Conservation (phyloP, 176 grass and related monocot genomes). For the Thinopyrum elongatum region DNA sequence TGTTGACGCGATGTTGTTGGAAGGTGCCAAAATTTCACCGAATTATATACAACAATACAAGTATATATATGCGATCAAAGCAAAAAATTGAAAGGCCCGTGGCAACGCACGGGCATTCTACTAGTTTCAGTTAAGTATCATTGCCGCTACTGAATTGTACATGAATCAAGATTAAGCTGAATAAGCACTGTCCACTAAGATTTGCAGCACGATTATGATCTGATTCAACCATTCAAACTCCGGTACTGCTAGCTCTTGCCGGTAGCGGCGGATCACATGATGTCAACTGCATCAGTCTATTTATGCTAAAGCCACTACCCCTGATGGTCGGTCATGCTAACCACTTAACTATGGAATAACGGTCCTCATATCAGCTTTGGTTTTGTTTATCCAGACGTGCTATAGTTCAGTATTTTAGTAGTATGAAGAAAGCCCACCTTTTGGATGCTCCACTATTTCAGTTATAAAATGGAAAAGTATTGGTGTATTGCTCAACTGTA, state of each 20-base stretch:
- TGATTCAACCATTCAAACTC: not conserved
- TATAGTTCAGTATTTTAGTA: not conserved
- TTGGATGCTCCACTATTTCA: not conserved
- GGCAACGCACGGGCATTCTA: no score
- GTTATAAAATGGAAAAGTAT: not conserved
- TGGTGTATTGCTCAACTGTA: not conserved
- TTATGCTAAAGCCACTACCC: not conserved
- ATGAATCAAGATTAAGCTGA: no score
- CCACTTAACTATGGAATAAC: not conserved
- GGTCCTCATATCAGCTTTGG: not conserved
- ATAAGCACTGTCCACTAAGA: not conserved
- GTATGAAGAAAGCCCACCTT: not conserved
- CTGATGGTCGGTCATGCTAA: constrained; percentile 7
- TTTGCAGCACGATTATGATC: not conserved
- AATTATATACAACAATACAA: no score
- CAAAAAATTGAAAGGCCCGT: no score
- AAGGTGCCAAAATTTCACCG: no score
- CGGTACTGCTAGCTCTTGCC: not conserved
- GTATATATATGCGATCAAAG: no score
- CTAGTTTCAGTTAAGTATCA: no score
- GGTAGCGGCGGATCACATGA: not conserved
- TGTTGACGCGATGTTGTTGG: no score
- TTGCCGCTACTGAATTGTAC: no score
- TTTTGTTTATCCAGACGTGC: not conserved
- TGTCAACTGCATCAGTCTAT: not conserved